Percentiles rank a stretch among this genome's conserved stretches.
Conservation (phyloP, 352 stramenopile species). For the Globisporangium parvum region DNA sequence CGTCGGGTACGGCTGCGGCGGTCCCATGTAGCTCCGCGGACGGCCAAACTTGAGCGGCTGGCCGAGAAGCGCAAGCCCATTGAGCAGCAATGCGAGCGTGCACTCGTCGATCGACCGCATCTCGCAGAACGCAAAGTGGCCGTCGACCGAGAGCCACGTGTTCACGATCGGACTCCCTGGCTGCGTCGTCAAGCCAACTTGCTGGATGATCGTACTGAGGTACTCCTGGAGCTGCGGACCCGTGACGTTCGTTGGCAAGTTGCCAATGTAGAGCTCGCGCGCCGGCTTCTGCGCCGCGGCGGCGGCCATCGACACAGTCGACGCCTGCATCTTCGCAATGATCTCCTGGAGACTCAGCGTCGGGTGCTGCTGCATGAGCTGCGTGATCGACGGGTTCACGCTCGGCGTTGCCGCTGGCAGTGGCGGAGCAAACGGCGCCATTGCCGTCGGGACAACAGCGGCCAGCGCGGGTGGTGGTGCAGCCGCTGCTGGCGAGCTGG, state of each 20-base stretch:
- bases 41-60: slow-evolving; percentile 85
- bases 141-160: slow-evolving; percentile 83
- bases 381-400: slow-evolving; percentile 77
- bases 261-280: slow-evolving; percentile 82
- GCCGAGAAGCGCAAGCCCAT: slow-evolving; percentile 71
- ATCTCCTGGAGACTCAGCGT: slow-evolving; percentile 87
- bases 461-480: neutral
- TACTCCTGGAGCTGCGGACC: slow-evolving; percentile 83
- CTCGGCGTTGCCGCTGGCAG: slow-evolving; percentile 13
- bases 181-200: slow-evolving; percentile 72
- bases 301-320: slow-evolving; percentile 65
- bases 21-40: slow-evolving; percentile 76
- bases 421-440: slow-evolving; percentile 6
- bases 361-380: slow-evolving; percentile 87
- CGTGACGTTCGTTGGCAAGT: slow-evolving; percentile 77
- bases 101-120: slow-evolving; percentile 85
- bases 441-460: neutral
- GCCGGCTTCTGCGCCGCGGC: slow-evolving; percentile 74
- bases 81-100: slow-evolving; percentile 79
- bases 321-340: slow-evolving; percentile 85
- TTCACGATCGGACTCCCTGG: slow-evolving; percentile 79
- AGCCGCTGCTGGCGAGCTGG: slow-evolving; percentile 23
- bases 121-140: slow-evolving; percentile 85
- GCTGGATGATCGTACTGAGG: slow-evolving; percentile 82
- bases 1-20: slow-evolving; percentile 67